Evolutionary conservation across 2,329 filamentous ascomycete species (phyloP).

Genomic region (Trichoderma koningiopsis): DNA sequence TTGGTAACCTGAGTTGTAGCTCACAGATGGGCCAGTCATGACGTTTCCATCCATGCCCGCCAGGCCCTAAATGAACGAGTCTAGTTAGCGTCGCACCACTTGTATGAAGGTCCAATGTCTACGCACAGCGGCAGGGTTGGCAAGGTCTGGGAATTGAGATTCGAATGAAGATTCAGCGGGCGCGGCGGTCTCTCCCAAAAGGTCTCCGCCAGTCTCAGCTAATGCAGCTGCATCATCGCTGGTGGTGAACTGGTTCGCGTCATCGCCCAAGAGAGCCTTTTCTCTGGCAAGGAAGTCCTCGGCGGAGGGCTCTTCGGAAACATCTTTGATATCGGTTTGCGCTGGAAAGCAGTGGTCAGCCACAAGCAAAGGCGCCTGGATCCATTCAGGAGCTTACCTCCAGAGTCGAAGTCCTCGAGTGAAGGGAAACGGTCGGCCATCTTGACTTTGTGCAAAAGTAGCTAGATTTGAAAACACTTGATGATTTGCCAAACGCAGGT

Average conservation of each 20-base stretch:
- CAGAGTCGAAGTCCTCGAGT: conserved; percentile 74
- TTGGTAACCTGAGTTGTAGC: conserved; percentile 63
- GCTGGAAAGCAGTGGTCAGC: conserved; percentile 47
- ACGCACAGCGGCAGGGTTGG: conserved; percentile 42
- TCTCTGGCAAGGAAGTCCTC: conserved; percentile 92
- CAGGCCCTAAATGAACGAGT: conserved; percentile 1
- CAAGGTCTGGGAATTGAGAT: conserved; percentile 85
- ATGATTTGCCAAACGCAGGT: neutral
- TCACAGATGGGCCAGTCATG: conserved; percentile 73
- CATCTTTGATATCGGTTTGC: conserved; percentile 65
- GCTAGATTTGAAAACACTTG: neutral
- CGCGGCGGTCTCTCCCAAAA: conserved; percentile 67
- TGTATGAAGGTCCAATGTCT: neutral
- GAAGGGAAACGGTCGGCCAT: conserved; percentile 83
- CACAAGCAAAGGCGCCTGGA: conserved; percentile 11
- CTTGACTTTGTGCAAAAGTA: conserved; percentile 30
- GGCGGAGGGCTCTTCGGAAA: conserved; percentile 61
- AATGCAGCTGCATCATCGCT: conserved; percentile 69
- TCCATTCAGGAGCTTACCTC: conserved; percentile 49
- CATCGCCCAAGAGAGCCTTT: conserved; percentile 85
- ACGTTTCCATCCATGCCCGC: conserved; percentile 33
- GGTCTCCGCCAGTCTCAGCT: conserved; percentile 66
- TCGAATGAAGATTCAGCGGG: conserved; percentile 65
- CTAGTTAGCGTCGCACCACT: conserved; percentile 12
- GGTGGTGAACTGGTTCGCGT: conserved; percentile 86